Evolutionary conservation across 164 flowering plant species (phyloP).

Genomic region (Stephania yunnanensis): DNA sequence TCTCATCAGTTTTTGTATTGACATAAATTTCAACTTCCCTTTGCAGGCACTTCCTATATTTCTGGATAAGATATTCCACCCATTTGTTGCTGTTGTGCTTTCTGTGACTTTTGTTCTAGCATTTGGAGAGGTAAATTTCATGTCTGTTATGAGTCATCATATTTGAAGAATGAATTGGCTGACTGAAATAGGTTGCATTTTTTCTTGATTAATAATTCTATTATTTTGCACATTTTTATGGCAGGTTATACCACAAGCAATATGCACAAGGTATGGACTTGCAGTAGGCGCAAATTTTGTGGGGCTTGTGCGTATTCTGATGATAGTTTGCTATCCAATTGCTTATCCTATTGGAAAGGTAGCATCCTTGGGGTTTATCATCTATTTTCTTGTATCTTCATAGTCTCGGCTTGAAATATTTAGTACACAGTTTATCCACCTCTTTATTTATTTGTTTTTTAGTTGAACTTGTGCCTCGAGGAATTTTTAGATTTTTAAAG

Average conservation of each 20-base stretch:
- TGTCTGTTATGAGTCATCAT: conserved; percentile 7
- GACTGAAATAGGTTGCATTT: not conserved
- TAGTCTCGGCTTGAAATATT: not conserved
- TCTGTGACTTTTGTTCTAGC: conserved; percentile 93
- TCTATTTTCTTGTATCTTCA: not conserved
- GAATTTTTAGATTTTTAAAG: not conserved
- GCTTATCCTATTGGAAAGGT: conserved; percentile 98
- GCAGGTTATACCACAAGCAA: conserved; percentile 96
- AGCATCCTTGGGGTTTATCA: conserved; percentile 11
- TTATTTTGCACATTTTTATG: not conserved
- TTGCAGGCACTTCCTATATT: conserved; percentile 93
- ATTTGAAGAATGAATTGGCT: not conserved
- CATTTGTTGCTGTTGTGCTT: conserved; percentile 76
- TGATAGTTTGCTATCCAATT: conserved; percentile 89
- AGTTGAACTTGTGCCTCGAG: not conserved
- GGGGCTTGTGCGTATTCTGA: conserved; percentile 84
- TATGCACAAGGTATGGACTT: conserved; percentile 93
- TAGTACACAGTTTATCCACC: not conserved
- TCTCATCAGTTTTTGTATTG: not conserved
- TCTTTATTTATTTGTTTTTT: not conserved
- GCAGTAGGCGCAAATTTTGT: conserved; percentile 93
- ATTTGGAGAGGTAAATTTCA: conserved; percentile 80
- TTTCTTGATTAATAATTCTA: not conserved
- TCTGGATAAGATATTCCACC: conserved; percentile 84
- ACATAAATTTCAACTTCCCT: not conserved